Evolutionary conservation across 768 basidiomycete species (phyloP).

Genomic region (Gloeophyllum trabeum): DNA sequence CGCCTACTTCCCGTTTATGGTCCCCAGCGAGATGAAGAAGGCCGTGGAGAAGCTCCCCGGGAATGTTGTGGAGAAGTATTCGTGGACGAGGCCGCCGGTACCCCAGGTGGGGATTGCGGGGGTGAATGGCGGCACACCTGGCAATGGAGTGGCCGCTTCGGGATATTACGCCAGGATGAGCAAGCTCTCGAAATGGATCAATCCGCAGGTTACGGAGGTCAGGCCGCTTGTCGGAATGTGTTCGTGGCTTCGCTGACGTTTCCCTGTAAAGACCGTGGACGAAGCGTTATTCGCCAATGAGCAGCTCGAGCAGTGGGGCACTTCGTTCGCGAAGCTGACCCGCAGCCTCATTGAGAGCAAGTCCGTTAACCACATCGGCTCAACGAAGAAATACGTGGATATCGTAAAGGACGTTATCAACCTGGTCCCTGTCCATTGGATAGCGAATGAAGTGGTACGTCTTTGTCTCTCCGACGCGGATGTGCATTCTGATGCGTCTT

Average conservation of each 20-base stretch:
- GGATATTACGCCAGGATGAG: too few relatives aligned
- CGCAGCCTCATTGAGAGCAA: slow-evolving; percentile 7
- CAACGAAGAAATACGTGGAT: slow-evolving; percentile 12
- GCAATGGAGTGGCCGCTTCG: too few relatives aligned
- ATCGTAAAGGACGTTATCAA: slow-evolving; percentile 22
- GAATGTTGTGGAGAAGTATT: slow-evolving; percentile 33
- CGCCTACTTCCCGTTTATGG: slow-evolving; percentile 75
- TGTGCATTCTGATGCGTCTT: not conserved
- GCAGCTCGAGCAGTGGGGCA: not conserved
- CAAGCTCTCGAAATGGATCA: not conserved
- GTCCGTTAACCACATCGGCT: slow-evolving; percentile 9
- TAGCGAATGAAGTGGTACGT: slow-evolving; percentile 15
- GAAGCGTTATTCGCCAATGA: not conserved
- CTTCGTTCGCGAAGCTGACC: not conserved
- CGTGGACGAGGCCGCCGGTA: slow-evolving; percentile 40
- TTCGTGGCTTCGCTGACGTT: not conserved
- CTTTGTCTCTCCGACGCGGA: not conserved
- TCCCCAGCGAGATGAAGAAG: slow-evolving; percentile 37
- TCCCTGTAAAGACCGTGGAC: not conserved
- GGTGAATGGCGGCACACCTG: too few relatives aligned
- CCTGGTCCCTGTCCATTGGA: slow-evolving; percentile 18
- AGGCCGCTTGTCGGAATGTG: not conserved
- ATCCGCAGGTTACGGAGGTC: too few relatives aligned
- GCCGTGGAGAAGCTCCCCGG: slow-evolving; percentile 21
- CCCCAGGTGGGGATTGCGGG: too few relatives aligned